Conservation (phyloP, 2,329 filamentous ascomycete genomes). For the Acrodontium crateriforme region DNA sequence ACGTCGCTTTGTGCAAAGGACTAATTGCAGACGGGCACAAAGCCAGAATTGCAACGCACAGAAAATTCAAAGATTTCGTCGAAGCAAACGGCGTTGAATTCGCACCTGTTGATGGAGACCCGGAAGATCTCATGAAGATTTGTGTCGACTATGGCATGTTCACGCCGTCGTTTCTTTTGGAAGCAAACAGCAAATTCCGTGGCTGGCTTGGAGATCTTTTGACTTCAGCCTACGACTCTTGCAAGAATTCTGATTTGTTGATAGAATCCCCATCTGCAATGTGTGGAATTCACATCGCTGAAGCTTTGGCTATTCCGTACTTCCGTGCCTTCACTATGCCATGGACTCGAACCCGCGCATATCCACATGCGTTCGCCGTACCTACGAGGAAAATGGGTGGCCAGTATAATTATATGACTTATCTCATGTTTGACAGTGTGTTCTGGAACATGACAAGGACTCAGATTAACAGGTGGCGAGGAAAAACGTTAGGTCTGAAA, state of each 20-base stretch:
- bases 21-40: conserved; percentile 77
- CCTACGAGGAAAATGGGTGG: conserved; percentile 90
- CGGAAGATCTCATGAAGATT: conserved; percentile 84
- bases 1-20: conserved; percentile 90
- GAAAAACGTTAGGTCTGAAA: conserved; percentile 61
- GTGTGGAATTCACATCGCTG: conserved; percentile 94
- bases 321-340: conserved; percentile 98
- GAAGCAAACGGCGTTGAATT: conserved; percentile 91
- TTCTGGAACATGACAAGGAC: conserved; percentile 91
- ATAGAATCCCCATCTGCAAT: conserved; percentile 95
- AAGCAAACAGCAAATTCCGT: conserved; percentile 77
- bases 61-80: conserved; percentile 80
- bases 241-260: conserved; percentile 73
- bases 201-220: conserved; percentile 91
- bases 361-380: conserved; percentile 91
- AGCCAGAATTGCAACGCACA: conserved; percentile 78
- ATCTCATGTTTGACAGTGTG: conserved; percentile 89
- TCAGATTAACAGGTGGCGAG: conserved; percentile 88
- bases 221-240: conserved; percentile 66
- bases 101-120: conserved; percentile 74
- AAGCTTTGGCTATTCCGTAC: conserved; percentile 83
- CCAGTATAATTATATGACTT: conserved; percentile 87
- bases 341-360: conserved; percentile 89
- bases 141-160: conserved; percentile 98
- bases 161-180: conserved; percentile 75